These are phyloP conservation scores for Carpinus viminea DNA, from an alignment of 306 rosid genomes.

Conservation along the genomic window DNA sequence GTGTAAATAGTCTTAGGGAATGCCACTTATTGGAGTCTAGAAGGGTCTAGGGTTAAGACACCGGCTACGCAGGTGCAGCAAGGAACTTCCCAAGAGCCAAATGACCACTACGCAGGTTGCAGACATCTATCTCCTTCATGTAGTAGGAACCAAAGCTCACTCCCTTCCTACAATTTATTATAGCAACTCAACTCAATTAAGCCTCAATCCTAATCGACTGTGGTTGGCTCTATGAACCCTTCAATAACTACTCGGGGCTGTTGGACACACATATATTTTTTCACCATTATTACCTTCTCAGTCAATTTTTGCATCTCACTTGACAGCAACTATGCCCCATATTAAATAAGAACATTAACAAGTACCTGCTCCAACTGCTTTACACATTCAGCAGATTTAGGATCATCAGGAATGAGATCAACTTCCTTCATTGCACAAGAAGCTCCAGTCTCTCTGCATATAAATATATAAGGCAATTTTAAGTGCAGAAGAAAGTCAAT, in stretches of 20 bases:
- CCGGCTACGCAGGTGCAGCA: too few relatives aligned
- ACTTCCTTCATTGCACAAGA: conserved; percentile 99
- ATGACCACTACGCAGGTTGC: neutral
- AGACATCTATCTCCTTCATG: neutral
- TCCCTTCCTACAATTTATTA: neutral
- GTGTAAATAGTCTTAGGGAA: neutral
- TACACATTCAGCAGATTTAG: conserved; percentile 83
- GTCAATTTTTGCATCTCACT: neutral
- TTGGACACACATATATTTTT: neutral
- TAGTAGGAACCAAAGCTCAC: neutral
- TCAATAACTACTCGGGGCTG: neutral
- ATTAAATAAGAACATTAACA: conserved; percentile 23
- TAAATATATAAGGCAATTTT: conserved; percentile 19
- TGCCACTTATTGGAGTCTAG: conserved; percentile 1
- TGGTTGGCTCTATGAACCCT: neutral
- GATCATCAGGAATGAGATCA: conserved; percentile 82
- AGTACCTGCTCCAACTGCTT: conserved; percentile 90
- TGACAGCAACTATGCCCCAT: neutral
- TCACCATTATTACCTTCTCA: neutral
- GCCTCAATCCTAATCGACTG: neutral
- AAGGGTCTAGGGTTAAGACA: too few relatives aligned
- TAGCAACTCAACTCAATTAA: neutral
- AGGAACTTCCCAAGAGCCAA: too few relatives aligned
- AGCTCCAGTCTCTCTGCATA: conserved; percentile 84
- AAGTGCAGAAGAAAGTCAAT: conserved; percentile 15